Conservation (phyloP, 257 asterid species). For the Nicotiana tabacum region DNA sequence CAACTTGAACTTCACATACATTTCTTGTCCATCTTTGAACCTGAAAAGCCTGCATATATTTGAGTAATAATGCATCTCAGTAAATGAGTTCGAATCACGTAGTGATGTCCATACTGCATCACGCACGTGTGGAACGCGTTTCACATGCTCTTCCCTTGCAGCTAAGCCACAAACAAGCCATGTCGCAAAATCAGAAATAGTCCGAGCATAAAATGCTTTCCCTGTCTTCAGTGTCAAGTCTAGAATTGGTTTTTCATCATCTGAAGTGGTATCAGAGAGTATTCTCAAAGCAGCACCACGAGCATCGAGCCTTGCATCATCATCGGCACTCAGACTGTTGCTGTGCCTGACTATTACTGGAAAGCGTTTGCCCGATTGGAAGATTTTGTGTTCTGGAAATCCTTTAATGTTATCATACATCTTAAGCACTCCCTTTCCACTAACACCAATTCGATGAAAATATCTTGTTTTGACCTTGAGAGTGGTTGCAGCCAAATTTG, state of each 20-base stretch:
- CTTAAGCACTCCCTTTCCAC: slow-evolving; percentile 56
- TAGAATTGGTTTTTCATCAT: slow-evolving; percentile 34
- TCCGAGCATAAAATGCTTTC: slow-evolving; percentile 70
- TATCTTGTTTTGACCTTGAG: slow-evolving; percentile 66
- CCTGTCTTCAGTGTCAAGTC: slow-evolving; percentile 82
- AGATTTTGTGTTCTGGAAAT: slow-evolving; percentile 57
- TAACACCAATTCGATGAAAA: slow-evolving; percentile 68
- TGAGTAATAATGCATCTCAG: slow-evolving; percentile 70
- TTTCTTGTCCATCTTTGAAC: slow-evolving; percentile 64
- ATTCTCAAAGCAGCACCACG: slow-evolving; percentile 76
- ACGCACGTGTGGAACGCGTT: slow-evolving; percentile 56
- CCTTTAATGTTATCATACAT: slow-evolving; percentile 52
- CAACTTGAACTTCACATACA: slow-evolving; percentile 78
- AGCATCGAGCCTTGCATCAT: slow-evolving; percentile 76
- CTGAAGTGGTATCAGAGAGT: slow-evolving; percentile 23
- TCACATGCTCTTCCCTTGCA: slow-evolving; percentile 76
- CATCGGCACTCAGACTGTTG: slow-evolving; percentile 81
- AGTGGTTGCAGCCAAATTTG: slow-evolving; percentile 74
- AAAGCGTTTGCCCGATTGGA: slow-evolving; percentile 44
- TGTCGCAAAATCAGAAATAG: slow-evolving; percentile 68
- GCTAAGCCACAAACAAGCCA: slow-evolving; percentile 84
- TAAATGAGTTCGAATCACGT: slow-evolving; percentile 49
- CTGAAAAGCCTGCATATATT: slow-evolving; percentile 74
- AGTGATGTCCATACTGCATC: slow-evolving; percentile 87
- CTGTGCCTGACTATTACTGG: slow-evolving; percentile 70